Evolutionary conservation across 2,329 filamentous ascomycete genomes (phyloP).

Genomic region (Lasiodiplodia theobromae): DNA sequence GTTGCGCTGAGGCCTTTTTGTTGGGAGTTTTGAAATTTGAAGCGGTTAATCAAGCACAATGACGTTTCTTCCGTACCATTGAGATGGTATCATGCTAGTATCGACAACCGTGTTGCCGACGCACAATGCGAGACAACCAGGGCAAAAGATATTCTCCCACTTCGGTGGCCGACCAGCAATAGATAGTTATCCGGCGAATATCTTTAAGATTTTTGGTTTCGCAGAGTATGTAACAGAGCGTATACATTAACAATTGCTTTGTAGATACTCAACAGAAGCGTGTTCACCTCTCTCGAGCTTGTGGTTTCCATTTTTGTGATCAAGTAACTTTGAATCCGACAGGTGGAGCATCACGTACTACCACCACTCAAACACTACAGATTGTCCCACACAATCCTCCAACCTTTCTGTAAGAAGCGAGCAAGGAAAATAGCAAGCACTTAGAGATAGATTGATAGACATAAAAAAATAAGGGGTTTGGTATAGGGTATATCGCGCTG

Average conservation of each 20-base stretch:
- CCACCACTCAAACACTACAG: neutral
- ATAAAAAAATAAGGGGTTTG: neutral
- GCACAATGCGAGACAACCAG: too few species aligned
- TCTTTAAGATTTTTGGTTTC: neutral
- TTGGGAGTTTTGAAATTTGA: too few species aligned
- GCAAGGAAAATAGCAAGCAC: neutral
- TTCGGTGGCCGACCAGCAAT: neutral
- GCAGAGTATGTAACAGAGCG: neutral
- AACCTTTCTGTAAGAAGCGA: neutral
- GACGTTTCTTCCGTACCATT: too few species aligned
- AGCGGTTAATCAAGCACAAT: too few species aligned
- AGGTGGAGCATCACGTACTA: neutral
- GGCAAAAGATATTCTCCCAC: neutral
- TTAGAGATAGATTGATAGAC: neutral
- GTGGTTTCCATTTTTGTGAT: neutral
- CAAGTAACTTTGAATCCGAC: neutral
- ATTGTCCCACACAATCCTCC: neutral
- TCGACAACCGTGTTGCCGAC: too few species aligned
- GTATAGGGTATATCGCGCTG: conserved; percentile 26
- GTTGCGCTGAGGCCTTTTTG: too few species aligned
- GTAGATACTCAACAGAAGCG: neutral
- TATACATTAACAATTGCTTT: neutral
- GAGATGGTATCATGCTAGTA: too few species aligned
- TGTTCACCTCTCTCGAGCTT: neutral
- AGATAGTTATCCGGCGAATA: neutral